Conservation (phyloP, 495 filamentous ascomycete genomes). For the Aspergillus heteromorphus region DNA sequence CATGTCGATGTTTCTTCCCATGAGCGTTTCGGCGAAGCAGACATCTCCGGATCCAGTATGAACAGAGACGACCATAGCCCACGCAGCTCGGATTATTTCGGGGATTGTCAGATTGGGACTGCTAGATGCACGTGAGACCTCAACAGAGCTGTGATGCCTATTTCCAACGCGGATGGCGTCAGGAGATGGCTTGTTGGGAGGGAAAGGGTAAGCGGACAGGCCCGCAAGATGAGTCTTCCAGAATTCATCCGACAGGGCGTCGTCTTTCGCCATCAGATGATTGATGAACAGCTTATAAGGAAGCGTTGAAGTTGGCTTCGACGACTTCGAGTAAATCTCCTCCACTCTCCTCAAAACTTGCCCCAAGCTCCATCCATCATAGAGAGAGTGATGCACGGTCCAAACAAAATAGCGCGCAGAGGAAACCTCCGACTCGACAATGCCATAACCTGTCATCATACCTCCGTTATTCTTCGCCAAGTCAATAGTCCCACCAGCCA, state of each 20-base stretch:
- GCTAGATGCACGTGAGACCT: constrained; percentile 15
- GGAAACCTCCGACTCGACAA: constrained; percentile 31
- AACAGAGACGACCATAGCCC: constrained; percentile 44
- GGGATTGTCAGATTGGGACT: constrained; percentile 39
- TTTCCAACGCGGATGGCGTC: constrained; percentile 28
- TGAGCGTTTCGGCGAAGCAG: constrained; percentile 50
- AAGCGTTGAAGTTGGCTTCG: constrained; percentile 10
- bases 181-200: constrained; percentile 23
- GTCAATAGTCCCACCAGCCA: constrained; percentile 38
- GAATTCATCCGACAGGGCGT: constrained; percentile 34
- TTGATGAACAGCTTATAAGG: constrained; percentile 41
- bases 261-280: constrained; percentile 31
- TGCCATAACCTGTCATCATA: constrained; percentile 50
- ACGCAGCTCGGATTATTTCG: constrained; percentile 48
- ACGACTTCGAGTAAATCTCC: constrained; percentile 29
- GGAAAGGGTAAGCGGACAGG: constrained; percentile 19
- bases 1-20: constrained; percentile 49
- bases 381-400: constrained; percentile 64
- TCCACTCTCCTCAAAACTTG: constrained; percentile 54
- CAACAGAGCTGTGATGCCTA: constrained; percentile 23
- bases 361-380: constrained; percentile 64
- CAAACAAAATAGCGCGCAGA: constrained; percentile 48
- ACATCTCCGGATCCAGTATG: constrained; percentile 45
- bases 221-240: constrained; percentile 37
- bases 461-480: constrained; percentile 49